phyloP scores from a whole-genome alignment of 768 basidiomycete species.

The Pisolithus microcarpus region DNA sequence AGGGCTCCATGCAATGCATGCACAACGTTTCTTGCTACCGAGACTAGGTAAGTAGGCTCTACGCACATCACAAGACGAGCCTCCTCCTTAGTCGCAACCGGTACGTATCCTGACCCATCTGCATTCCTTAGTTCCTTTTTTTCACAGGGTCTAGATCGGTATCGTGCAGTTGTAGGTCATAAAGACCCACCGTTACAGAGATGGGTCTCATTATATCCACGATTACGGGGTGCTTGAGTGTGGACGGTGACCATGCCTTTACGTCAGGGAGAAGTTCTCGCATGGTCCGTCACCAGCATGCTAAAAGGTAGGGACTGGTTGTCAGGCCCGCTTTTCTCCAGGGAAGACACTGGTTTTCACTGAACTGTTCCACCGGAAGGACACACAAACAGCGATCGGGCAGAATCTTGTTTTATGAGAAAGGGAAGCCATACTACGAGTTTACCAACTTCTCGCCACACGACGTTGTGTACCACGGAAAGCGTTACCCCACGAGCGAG shows the following conservation, averaged over 20 bases:
- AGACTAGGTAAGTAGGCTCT: not conserved
- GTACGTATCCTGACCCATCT: not conserved
- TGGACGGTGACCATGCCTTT: not conserved
- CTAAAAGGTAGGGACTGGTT: not conserved
- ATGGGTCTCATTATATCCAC: constrained; percentile 1
- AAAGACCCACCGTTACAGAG: not conserved
- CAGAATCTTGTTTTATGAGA: constrained; percentile 57
- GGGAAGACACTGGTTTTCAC: not conserved
- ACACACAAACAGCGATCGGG: not conserved
- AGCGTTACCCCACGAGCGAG: constrained; percentile 66
- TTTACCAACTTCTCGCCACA: constrained; percentile 71
- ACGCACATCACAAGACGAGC: not conserved
- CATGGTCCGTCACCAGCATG: not conserved
- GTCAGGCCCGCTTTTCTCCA: not conserved
- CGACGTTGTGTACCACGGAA: constrained; percentile 56
- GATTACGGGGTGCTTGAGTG: not conserved
- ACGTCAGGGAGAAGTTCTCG: not conserved
- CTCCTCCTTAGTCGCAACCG: not conserved
- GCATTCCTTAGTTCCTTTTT: not conserved
- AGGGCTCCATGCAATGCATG: not conserved
- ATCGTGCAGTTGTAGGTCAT: not conserved
- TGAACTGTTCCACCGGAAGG: not conserved
- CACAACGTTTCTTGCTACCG: not conserved
- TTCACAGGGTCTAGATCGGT: not conserved
- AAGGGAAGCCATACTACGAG: constrained; percentile 56